Evolutionary conservation across 2,329 filamentous ascomycete genomes (phyloP), one percentile per base, ranked within the genome.

Genomic region (Tympanopsis confertula): DNA sequence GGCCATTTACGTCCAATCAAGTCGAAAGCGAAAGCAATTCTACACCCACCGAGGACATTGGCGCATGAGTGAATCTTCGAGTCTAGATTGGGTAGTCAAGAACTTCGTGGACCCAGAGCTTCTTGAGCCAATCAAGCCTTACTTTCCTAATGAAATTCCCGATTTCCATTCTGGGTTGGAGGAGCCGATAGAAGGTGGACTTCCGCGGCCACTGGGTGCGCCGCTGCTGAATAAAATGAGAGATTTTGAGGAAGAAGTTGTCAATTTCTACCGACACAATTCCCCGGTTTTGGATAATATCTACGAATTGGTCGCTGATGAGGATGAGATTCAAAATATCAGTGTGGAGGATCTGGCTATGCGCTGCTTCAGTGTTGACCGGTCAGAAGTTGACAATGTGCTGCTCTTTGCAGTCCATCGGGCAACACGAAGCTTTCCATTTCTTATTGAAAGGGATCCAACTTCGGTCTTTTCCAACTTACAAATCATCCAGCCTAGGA

Each of bases 401-500:
- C 47, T 53, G 4, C 42, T 57, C 3, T 61, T 54, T 44, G 49
- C 54, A 4, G 51, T 61, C 15, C 58, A 61, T 36, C 52, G 45
- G 33, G 51, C 54, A 12, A 44, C 52, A 14, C 47, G 53, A 18
- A 17, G 45, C 48, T 10, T 58, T 29, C 57, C 56, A 3, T 63
- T 62, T 39, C 62, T 58, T 15, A 65, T 70, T 42, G 50, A 51
- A 5, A 50, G 57, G 5, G 62, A 68, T 44, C 43, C 40, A 3
- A 52, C 59, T 18, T 59, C 52, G 38, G 59, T 66, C 41, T 57
- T 65, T 4, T 24, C 59, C 24, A 67, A 63, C n/a, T 61, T 61
- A 41, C 48, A 72, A 50, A 61, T 65, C 52, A 54, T 46, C 64
- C 61, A 69, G 17, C 67, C 73, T 4, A 69, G 66, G 41, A 52